Percentiles rank a stretch among this genome's conserved stretches.
Evolutionary conservation across 805 yeast species (phyloP).

Genomic region (Candida peoriensis): DNA sequence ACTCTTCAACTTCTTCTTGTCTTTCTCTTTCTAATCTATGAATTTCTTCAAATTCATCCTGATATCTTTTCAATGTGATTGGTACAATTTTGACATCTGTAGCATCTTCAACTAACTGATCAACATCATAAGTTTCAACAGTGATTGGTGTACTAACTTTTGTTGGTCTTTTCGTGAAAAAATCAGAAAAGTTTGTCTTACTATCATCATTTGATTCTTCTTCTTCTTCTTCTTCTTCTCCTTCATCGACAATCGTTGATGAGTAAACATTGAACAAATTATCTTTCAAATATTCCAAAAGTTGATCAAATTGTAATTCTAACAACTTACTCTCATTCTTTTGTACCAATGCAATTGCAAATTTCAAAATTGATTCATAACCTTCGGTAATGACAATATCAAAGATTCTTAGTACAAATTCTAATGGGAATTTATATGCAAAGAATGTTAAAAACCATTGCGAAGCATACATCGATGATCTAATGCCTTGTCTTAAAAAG

Average conservation of each 20-base stretch:
- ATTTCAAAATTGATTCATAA: slow-evolving; percentile 75
- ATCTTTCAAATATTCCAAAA: slow-evolving; percentile 74
- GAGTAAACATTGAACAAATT: slow-evolving; percentile 69
- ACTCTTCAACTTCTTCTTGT: slow-evolving; percentile 62
- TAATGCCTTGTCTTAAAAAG: slow-evolving; percentile 77
- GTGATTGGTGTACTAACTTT: slow-evolving; percentile 11
- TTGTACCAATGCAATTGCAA: slow-evolving; percentile 76
- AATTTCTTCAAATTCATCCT: slow-evolving; percentile 71
- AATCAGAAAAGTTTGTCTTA: slow-evolving; percentile 10
- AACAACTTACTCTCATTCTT: slow-evolving; percentile 59
- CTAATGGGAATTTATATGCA: slow-evolving; percentile 90
- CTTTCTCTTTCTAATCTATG: slow-evolving; percentile 64
- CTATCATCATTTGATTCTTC: slow-evolving; percentile 16
- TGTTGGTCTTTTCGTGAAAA: slow-evolving; percentile 15
- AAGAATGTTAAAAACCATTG: slow-evolving; percentile 97
- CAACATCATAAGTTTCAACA: slow-evolving; percentile 49
- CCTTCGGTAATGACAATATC: slow-evolving; percentile 92
- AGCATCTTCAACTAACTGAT: slow-evolving; percentile 74
- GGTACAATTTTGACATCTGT: slow-evolving; percentile 72
- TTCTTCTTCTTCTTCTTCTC: slow-evolving; percentile 25
- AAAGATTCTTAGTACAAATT: slow-evolving; percentile 79
- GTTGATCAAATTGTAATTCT: slow-evolving; percentile 64
- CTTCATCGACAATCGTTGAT: slow-evolving; percentile 26
- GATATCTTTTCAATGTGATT: slow-evolving; percentile 62
- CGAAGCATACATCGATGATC: slow-evolving; percentile 93